These are phyloP conservation scores for Codiaeum variegatum DNA, from an alignment of 441 rosid genomes.

Conservation along the genomic window DNA sequence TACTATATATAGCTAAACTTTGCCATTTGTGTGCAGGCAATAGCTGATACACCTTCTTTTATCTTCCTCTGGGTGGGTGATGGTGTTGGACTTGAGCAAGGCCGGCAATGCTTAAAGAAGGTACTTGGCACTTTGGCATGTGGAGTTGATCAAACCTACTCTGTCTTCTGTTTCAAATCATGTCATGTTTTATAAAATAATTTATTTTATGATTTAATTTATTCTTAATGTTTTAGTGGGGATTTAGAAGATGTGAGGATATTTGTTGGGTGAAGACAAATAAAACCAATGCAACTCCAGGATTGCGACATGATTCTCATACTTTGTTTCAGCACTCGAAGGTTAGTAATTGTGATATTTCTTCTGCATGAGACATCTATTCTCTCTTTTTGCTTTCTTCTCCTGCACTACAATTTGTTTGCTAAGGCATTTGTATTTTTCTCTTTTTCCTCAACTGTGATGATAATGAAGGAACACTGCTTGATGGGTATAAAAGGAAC, in stretches of 20 bases:
- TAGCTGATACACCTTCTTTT: conserved; percentile 97
- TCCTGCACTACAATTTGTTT: conserved; percentile 13
- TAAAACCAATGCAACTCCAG: conserved; percentile 85
- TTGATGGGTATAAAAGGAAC: conserved; percentile 99
- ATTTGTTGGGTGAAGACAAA: conserved; percentile 99
- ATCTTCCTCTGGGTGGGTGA: conserved; percentile 99
- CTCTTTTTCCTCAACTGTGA: conserved; percentile 16
- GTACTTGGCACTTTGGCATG: conserved; percentile 31
- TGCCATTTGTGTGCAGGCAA: conserved; percentile 54
- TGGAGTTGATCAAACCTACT: not conserved
- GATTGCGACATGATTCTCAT: conserved; percentile 90
- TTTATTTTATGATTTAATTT: conserved; percentile 17
- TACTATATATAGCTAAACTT: not conserved
- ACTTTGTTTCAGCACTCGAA: conserved; percentile 97
- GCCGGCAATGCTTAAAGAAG: conserved; percentile 97
- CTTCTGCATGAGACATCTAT: conserved; percentile 17
- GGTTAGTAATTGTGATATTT: conserved; percentile 41
- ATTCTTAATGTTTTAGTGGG: conserved; percentile 62
- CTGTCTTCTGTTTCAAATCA: conserved; percentile 7
- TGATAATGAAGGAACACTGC: conserved; percentile 80
- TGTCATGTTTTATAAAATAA: conserved; percentile 4
- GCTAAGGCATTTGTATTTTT: not conserved
- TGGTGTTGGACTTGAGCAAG: conserved; percentile 96
- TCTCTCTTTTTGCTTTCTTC: conserved; percentile 8
- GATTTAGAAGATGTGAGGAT: conserved; percentile 96